These are phyloP conservation scores for Pseudocercospora eumusae DNA, from an alignment of 2,329 filamentous ascomycete genomes.

Conservation along the genomic window DNA sequence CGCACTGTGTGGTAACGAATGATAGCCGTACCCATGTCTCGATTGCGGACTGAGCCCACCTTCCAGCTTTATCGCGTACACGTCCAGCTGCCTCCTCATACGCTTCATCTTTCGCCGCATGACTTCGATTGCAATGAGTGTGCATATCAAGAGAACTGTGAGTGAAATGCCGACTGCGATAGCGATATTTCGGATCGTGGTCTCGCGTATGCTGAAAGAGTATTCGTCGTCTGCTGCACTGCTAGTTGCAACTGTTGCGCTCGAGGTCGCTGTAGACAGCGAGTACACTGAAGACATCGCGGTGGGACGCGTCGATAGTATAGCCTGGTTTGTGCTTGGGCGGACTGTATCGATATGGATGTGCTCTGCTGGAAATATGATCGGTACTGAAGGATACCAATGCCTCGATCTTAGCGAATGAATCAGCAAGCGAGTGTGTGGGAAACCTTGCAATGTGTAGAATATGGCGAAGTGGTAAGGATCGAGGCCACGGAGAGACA, in stretches of 20 bases:
- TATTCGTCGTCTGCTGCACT: slow-evolving; percentile 15
- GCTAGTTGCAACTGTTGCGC: not conserved
- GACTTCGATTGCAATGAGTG: slow-evolving; percentile 18
- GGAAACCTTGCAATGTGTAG: not conserved
- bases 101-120: slow-evolving; percentile 20
- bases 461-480: not conserved
- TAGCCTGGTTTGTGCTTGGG: not conserved
- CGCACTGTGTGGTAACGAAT: not conserved
- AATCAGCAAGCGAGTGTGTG: not conserved
- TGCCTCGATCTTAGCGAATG: not conserved
- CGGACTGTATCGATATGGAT: not conserved
- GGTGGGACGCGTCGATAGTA: not conserved
- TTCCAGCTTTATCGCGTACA: not conserved
- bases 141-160: slow-evolving; percentile 20
- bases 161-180: slow-evolving; percentile 21
- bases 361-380: not conserved
- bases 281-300: slow-evolving; percentile 9
- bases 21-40: not conserved
- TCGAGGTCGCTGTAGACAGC: slow-evolving; percentile 10
- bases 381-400: not conserved
- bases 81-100: slow-evolving; percentile 13
- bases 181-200: slow-evolving; percentile 20
- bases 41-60: not conserved
- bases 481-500: not conserved
- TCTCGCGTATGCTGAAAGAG: slow-evolving; percentile 21